Evolutionary conservation across 164 flowering plant species (phyloP), one percentile per base, ranked within the genome.

Genomic region (Stephania cephalantha): DNA sequence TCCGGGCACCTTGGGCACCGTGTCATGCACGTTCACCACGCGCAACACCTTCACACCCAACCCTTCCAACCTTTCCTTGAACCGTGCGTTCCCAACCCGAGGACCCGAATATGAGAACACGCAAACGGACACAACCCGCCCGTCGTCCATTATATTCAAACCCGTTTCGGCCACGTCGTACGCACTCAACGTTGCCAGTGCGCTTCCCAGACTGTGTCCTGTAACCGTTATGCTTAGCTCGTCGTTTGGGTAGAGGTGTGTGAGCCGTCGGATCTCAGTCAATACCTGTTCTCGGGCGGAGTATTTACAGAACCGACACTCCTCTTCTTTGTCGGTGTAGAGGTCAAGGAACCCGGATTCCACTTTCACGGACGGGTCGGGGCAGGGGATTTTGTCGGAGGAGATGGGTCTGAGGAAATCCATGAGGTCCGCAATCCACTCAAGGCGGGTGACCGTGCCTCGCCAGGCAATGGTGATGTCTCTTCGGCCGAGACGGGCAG

Each of bases 201-300:
- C 94, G 4, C 84, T 64, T 0, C 98, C 98, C n/a, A 94, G 73
- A 53, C 97, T 91, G 73, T 94, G 98, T 0, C 98, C 98, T 0
- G 92, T 90, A 4, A 94, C 22, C 1, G 92, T 87, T 3, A 94
- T 87, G 82, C 98, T 94, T 25, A 91, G 0, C 45, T 94, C 91
- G 31, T 94, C 95, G 18, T 80, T 69, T 1, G 76, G 68, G 77
- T 88, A 88, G 53, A 31, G 63, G 17, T 87, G 87, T 0, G 81
- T 66, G 63, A 92, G 53, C 5, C 89, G 67, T 11, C 75, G 83
- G 3, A 90, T 80, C 78, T 89, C 94, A 0, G 87, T 72, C 44
- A 92, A 44, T 1, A 94, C 71, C 68, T 90, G 97, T 64, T 92
- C 94, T 61, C 96, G 71, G 0, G 96, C 94, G 6, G 98, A 92